Base-by-base conservation (phyloP, 177 flowering plant species). In the Vitis hybrid region DNA sequence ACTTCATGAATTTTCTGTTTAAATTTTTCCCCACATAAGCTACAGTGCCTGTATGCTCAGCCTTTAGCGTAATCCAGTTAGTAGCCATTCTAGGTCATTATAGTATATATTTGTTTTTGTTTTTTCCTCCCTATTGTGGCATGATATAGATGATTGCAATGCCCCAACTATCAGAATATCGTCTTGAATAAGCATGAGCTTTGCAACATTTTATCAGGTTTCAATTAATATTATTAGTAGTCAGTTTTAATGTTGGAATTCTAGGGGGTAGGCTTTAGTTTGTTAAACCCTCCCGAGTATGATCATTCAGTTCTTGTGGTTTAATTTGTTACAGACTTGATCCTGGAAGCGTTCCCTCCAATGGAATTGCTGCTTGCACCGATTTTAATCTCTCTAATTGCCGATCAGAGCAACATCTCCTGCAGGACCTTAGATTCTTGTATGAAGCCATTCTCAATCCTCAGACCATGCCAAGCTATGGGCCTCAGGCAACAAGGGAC, bases 371-470 rank as follows among this genome's bases (percentile, higher is more conserved):
- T 2, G 19, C 52, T 20, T 49, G 64, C 64, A 53, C 3, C 52
- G 56, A 63, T 10, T 66, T 65, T 64, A 9, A 51, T 1, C 10
- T 18, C 10, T 33, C 71, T 6, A 72, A 52, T 29, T 20, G 65
- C 48, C 88, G 85, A 19, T 77, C 90, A 3, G 77, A 72, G 67
- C 90, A 81, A 9, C 82, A 82, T 59, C 76, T 91, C 1, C 57
- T 81, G 33, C 80, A 66, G 9, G 93, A 92, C 64, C 76, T 94
- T 2, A 83, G 73, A 68, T 84, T 79, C 45, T 71, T 92, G 18
- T 90, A 85, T 64, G 88, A 85, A 8, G 29, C 85, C 45, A 62
- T 91, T 56, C 86, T 90, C 15, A 73, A 81, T 22, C 94, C 94
- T 0, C 65, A 74, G 16, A 85, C 89, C 19, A 81, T 85, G 91